phyloP scores from a whole-genome alignment of 345 rosid genomes.

The Citrus inodora region DNA sequence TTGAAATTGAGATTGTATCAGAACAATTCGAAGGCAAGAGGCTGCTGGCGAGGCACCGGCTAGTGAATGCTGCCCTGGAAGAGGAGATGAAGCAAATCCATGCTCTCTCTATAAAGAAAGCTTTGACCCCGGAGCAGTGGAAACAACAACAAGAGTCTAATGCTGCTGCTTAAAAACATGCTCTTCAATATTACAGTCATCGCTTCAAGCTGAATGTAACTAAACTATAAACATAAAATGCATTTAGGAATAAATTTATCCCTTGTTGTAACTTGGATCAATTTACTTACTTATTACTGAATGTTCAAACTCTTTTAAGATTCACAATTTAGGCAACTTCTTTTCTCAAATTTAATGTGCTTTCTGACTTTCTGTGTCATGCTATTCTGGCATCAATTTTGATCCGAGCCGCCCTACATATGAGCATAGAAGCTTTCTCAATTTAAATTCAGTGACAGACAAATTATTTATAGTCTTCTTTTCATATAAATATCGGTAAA shows the following conservation, averaged over 20 bases:
- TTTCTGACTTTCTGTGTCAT: not conserved
- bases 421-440: too few species aligned
- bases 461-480: too few species aligned
- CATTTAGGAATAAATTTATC: not conserved
- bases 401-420: not conserved
- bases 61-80: slow-evolving; percentile 70
- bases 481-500: too few species aligned
- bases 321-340: not conserved
- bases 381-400: not conserved
- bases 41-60: slow-evolving; percentile 79
- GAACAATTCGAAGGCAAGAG: slow-evolving; percentile 85
- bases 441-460: too few species aligned
- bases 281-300: not conserved
- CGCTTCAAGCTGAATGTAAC: not conserved
- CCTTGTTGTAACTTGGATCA: not conserved
- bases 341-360: not conserved
- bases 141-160: slow-evolving; percentile 50
- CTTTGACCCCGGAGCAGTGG: slow-evolving; percentile 72
- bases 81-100: slow-evolving; percentile 91
- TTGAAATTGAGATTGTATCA: slow-evolving; percentile 61
- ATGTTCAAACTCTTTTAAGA: not conserved
- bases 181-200: not conserved
- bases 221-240: not conserved
- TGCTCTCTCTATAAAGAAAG: slow-evolving; percentile 84
- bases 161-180: slow-evolving; percentile 27